Base-by-base conservation (phyloP, 2,329 filamentous ascomycete species). In the Talaromyces sp. region DNA sequence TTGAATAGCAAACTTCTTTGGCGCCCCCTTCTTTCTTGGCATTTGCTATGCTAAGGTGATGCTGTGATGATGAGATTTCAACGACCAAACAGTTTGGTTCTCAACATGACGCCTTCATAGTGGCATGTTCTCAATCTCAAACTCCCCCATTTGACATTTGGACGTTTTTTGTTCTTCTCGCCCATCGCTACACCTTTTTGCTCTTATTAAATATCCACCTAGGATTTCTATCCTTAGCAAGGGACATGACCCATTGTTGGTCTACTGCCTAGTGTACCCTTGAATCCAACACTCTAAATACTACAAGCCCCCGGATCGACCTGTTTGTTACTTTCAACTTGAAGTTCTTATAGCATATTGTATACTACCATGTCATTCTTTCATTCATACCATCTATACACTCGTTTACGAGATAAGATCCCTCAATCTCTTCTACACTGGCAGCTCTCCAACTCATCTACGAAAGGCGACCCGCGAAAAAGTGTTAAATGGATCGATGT, bases 401-500 rank as follows among this genome's bases (percentile, higher is more conserved):
- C 54, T 46, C 60, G 56, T 37, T 46, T 63, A 16, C 40, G 49
- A 42, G 52, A 55, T 4, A 56, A 52, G 0, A 57, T 62, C 29
- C 53, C 60, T 1, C n/a, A 56, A 9, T 51, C 57, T 49, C n/a
- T n/a, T n/a, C 42, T 61, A 7, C 58, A 58, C 47, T 65, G 63
- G 62, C 54, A 52, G 17, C 56, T 47, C 37, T 29, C 45, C 35
- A 56, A 65, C 36, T 41, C 64, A 8, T 57, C 55, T 20, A 60
- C 62, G 27, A 70, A 66, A 54, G 69, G 69, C 6, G 68, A 71
- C 47, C 66, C 69, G 2, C 62, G 60, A 42, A 71, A 71, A 54
- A 70, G 67, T 56, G 81, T 84, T 19, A 83, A 84, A 73, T 77
- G 33, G 42, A 24, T 27, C 45, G 39, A 52, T 29, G 32, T 49